Conservation (phyloP, 257 asterid genomes). For the Pogostemon cablin region DNA sequence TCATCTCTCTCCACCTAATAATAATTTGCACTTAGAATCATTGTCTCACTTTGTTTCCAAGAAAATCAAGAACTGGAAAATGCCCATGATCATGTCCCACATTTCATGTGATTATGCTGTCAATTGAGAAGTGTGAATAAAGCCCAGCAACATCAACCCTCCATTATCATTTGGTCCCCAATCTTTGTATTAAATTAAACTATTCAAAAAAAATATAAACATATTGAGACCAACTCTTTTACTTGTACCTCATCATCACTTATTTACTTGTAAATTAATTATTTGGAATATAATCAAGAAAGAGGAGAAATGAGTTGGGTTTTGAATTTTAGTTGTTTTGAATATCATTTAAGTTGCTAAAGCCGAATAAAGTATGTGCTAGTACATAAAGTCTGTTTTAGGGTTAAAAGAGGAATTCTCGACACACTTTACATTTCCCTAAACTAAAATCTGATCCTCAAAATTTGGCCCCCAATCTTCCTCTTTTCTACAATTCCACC, state of each 20-base stretch:
- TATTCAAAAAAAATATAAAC: not conserved
- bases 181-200: not conserved
- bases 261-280: no score
- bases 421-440: slow-evolving; percentile 32
- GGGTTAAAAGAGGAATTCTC: not conserved
- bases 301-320: no score
- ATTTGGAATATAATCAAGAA: no score
- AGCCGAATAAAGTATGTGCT: slow-evolving; percentile 17
- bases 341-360: not conserved
- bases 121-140: slow-evolving; percentile 45
- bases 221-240: no score
- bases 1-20: slow-evolving; percentile 42
- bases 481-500: slow-evolving; percentile 26
- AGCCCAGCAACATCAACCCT: slow-evolving; percentile 45
- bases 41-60: slow-evolving; percentile 39
- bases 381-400: slow-evolving; percentile 14
- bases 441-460: slow-evolving; percentile 36
- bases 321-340: not conserved
- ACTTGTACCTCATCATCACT: no score
- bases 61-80: slow-evolving; percentile 30
- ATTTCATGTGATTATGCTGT: slow-evolving; percentile 46
- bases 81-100: slow-evolving; percentile 44
- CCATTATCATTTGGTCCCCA: slow-evolving; percentile 44
- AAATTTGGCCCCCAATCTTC: slow-evolving; percentile 43
- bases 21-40: slow-evolving; percentile 35